These are phyloP conservation scores for Fagus crenata DNA, from an alignment of 306 rosid species.

Conservation along the genomic window DNA sequence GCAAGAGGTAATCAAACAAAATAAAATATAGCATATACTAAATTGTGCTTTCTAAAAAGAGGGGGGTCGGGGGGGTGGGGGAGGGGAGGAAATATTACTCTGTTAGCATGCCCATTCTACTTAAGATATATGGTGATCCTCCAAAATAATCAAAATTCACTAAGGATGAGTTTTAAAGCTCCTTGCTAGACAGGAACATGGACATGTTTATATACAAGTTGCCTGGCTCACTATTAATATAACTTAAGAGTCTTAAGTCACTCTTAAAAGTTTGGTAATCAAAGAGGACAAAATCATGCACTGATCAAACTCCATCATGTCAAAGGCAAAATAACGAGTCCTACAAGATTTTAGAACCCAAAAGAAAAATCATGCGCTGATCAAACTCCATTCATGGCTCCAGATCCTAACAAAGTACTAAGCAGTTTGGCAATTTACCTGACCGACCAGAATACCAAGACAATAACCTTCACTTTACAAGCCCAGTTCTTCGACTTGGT, in stretches of 20 bases:
- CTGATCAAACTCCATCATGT: not conserved
- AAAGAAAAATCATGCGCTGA: too few relatives aligned
- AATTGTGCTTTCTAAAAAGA: not conserved
- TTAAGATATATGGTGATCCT: not conserved
- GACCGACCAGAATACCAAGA: not conserved
- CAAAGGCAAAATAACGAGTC: not conserved
- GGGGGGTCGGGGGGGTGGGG: too few relatives aligned
- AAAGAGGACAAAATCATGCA: not conserved
- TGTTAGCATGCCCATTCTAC: not conserved
- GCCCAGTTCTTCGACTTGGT: slow-evolving; percentile 22
- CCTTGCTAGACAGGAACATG: not conserved
- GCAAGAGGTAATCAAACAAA: not conserved
- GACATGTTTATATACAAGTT: not conserved
- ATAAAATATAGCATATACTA: not conserved
- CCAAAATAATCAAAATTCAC: not conserved
- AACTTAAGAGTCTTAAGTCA: not conserved
- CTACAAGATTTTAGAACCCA: not conserved
- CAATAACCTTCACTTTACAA: slow-evolving; percentile 19
- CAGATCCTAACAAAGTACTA: not conserved
- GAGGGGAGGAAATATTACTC: not conserved
- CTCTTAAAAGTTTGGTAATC: not conserved
- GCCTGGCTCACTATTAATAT: not conserved
- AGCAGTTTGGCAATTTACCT: not conserved
- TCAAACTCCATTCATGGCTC: not conserved
- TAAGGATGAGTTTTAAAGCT: not conserved